Evolutionary conservation across 441 rosid species (phyloP), one percentile per base, ranked within the genome.

Genomic region (Adansonia rubrostipa): DNA sequence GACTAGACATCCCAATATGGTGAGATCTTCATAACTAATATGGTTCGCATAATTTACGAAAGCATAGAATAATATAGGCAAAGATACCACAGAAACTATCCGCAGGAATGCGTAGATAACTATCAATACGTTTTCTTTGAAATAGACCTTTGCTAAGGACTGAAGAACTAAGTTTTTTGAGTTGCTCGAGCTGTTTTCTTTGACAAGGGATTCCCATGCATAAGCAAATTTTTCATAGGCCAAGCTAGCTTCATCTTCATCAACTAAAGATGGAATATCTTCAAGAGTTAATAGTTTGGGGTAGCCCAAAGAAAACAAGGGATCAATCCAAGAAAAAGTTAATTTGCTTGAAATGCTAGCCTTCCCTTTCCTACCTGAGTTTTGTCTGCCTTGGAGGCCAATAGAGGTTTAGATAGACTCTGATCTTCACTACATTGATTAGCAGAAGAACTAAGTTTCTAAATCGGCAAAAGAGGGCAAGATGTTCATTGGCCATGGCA

Each of bases 271-370:
- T 42, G 97, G 98, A 62, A 94, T 87, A 69, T 93, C 97, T 68
- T 89, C 87, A 28, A 80, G 80, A 62, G 83, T 75, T 71, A 93
- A 82, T 73, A 91, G 92, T 80, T 82, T 94, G 36, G 84, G 80
- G 88, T 82, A 86, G 50, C 97, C 98, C 72, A 83, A 69, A 0
- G 83, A 78, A 74, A 94, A 93, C 82, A 94, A 79, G 67, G 90
- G 84, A 82, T 87, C 87, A 60, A 92, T 84, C 97, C 98, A 94
- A 51, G 97, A 92, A 82, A 94, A 94, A 0, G 86, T 80, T 73
- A 94, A 64, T 76, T 77, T 84, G 81, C 92, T 89, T 78, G 89
- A 77, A 72, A 92, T 88, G 11, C 87, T 66, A 20, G 92, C 89
- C 17, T 80, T 64, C 78, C 81, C 80, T 51, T 80, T 74, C 72